phyloP scores from a whole-genome alignment of 1,284 basidiomycete genomes.

The Leccinum solheimii region DNA sequence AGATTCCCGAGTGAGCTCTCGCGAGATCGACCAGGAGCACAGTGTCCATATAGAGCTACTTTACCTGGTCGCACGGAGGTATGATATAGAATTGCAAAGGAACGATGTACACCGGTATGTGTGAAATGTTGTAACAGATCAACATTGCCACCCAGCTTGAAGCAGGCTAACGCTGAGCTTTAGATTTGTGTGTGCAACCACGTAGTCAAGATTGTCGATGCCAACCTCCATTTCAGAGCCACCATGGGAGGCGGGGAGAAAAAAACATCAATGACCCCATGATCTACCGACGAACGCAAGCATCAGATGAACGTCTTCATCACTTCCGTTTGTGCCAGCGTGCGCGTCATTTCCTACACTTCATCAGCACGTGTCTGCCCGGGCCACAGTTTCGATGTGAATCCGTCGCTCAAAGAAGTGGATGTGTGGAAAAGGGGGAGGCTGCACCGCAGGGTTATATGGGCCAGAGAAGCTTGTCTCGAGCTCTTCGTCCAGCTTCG shows the following conservation, averaged over 20 bases:
- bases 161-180: constrained; percentile 3
- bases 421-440: constrained; percentile 42
- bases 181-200: constrained; percentile 29
- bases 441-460: constrained; percentile 55
- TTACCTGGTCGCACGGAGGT: too few species aligned
- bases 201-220: constrained; percentile 41
- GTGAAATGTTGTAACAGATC: constrained; percentile 15
- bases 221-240: constrained; percentile 57
- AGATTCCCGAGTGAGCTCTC: constrained; percentile 32
- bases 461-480: constrained; percentile 58
- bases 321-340: constrained; percentile 40
- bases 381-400: constrained; percentile 28
- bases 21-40: constrained; percentile 49
- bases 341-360: constrained; percentile 51
- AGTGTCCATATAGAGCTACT: constrained; percentile 20
- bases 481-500: constrained; percentile 45
- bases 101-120: constrained; percentile 15
- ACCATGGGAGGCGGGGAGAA: constrained; percentile 63
- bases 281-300: constrained; percentile 52
- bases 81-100: too few species aligned
- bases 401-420: constrained; percentile 47
- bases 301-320: constrained; percentile 50
- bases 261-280: constrained; percentile 41
- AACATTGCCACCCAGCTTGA: background rate
- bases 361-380: constrained; percentile 64